Evolutionary conservation across 1,284 basidiomycete genomes (phyloP).

Genomic region (Cryptococcus sp.): DNA sequence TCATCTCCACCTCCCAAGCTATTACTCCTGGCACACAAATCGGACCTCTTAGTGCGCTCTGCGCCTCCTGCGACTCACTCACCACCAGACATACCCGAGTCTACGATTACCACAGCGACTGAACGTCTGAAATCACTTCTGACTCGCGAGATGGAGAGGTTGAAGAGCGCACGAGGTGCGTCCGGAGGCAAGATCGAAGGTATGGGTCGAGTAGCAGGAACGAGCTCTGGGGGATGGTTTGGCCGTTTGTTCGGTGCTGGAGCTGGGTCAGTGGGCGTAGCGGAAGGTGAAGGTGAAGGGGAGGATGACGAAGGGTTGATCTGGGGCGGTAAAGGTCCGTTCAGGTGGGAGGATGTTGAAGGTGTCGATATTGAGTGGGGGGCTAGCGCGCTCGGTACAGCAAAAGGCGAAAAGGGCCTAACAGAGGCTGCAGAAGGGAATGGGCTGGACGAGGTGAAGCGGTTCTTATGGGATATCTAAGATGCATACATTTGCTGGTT

Average conservation of each 20-base stretch:
- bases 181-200: constrained; percentile 49
- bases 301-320: constrained; percentile 44
- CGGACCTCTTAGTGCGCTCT: constrained; percentile 44
- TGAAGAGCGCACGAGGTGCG: constrained; percentile 44
- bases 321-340: constrained; percentile 47
- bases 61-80: constrained; percentile 19
- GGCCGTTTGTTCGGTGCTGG: constrained; percentile 28
- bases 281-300: constrained; percentile 20
- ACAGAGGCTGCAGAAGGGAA: constrained; percentile 31
- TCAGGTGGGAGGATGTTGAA: constrained; percentile 51
- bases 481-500: not conserved
- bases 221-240: constrained; percentile 27
- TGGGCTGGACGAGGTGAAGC: constrained; percentile 42
- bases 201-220: constrained; percentile 39
- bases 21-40: constrained; percentile 49
- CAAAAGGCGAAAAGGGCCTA: constrained; percentile 10
- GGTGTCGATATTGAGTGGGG: constrained; percentile 49
- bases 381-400: constrained; percentile 32
- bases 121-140: constrained; percentile 46
- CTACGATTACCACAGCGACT: constrained; percentile 28
- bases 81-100: constrained; percentile 31
- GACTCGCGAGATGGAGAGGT: constrained; percentile 50
- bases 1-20: constrained; percentile 33
- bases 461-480: constrained; percentile 33
- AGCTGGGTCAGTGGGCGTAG: constrained; percentile 13